phyloP scores from a whole-genome alignment of 345 rosid genomes.

The Viola odorata region DNA sequence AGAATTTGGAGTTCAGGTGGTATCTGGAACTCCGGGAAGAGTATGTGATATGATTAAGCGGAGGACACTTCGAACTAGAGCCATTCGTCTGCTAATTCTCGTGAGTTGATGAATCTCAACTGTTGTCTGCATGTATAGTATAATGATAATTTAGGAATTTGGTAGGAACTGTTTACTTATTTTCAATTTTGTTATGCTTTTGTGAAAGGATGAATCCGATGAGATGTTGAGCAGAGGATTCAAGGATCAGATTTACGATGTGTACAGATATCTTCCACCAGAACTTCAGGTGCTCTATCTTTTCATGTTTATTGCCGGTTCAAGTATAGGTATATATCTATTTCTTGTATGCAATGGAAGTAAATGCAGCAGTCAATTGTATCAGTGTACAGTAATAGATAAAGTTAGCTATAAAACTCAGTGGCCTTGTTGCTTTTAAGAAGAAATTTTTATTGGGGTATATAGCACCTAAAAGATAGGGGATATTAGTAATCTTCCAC shows the following conservation, averaged over 20 bases:
- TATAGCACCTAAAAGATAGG: no score
- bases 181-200: background rate
- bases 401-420: no score
- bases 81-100: conserved; percentile 37
- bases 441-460: no score
- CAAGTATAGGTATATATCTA: background rate
- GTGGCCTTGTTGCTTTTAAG: no score
- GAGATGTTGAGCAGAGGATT: conserved; percentile 99
- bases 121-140: no score
- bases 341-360: background rate
- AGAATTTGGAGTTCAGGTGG: conserved; percentile 61
- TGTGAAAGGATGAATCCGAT: conserved; percentile 71
- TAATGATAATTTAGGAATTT: no score
- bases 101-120: conserved; percentile 12
- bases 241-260: conserved; percentile 96
- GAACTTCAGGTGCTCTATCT: conserved; percentile 66
- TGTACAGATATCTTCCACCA: conserved; percentile 90
- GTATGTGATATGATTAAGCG: conserved; percentile 98
- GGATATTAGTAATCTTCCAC: no score
- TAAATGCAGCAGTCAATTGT: no score
- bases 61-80: conserved; percentile 80
- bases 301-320: background rate
- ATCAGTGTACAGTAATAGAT: no score
- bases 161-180: background rate
- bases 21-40: conserved; percentile 96